Evolutionary conservation across 1,284 basidiomycete species (phyloP), one percentile per base, ranked within the genome.

Genomic region (Trametes versicolor): DNA sequence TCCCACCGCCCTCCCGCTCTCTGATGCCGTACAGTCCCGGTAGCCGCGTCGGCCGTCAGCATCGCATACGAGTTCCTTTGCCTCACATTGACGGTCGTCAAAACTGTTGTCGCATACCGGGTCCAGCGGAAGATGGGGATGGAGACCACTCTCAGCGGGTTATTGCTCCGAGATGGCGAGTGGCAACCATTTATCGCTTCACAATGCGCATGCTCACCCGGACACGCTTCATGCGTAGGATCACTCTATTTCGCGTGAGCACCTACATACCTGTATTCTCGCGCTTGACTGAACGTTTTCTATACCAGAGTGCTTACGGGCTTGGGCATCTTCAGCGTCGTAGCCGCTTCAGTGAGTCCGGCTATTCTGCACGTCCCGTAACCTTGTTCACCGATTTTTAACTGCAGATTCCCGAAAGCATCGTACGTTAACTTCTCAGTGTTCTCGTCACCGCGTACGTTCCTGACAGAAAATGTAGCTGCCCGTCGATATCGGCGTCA

Each of bases 61-160:
- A 54, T 60, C 9, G 41, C 29, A 25, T 60, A 60, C 15, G 58
- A 60, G 41, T 45, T 47, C 8, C 58, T 60, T 2, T 60, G 58
- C 21, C 36, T 60, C 6, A 29, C 10, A 1, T 19, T 60, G 41
- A 53, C 50, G 2, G 32, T 60, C 29, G 4, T 27, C 51, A 53
- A 53, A 29, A 60, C 58, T 1, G 4, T 43, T 21, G 27, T 29
- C 5, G 43, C 32, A 8, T 60, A 60, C 23, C 27, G 25, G 10
- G 21, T 25, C 1, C 41, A 45, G 23, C 15, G 43, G 27, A 45
- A 34, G 17, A 36, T n/a, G 4, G 56, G 43, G 6, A 58, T 58
- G 47, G 45, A 25, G 2, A 25, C 47, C 1, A 48, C 21, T 10
- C 47, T 49, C 25, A 58, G n/a, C 21, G 23, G 43, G 2, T 36